Evolutionary conservation across 768 basidiomycete species (phyloP).

Genomic region (Melanogaster broomeanus): DNA sequence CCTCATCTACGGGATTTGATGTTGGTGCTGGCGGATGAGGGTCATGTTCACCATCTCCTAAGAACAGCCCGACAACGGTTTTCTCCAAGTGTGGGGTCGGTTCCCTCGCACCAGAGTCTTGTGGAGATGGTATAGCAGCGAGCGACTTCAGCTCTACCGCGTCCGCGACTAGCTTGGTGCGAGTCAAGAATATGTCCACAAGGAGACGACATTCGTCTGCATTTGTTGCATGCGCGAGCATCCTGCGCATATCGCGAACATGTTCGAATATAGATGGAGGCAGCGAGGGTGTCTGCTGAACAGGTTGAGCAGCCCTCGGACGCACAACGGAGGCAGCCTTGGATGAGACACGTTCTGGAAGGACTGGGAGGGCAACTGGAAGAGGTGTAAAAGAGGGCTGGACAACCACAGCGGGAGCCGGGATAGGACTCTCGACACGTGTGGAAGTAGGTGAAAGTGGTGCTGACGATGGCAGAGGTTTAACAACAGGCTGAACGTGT

Average conservation of each 20-base stretch:
- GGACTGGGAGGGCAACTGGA: constrained; percentile 2
- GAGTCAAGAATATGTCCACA: constrained; percentile 78
- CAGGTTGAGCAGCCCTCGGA: constrained; percentile 15
- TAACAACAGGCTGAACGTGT: constrained; percentile 3
- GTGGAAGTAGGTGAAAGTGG: constrained; percentile 7
- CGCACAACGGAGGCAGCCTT: constrained; percentile 8
- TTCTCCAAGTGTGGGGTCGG: constrained; percentile 40
- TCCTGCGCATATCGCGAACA: constrained; percentile 65
- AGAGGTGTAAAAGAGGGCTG: constrained; percentile 1
- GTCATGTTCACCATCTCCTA: constrained; percentile 26
- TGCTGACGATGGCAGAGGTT: constrained; percentile 3
- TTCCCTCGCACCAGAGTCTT: constrained; percentile 22
- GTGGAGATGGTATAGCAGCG: constrained; percentile 37
- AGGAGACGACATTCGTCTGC: constrained; percentile 86
- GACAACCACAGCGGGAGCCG: not conserved
- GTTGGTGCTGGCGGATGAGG: not conserved
- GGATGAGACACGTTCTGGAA: constrained; percentile 14
- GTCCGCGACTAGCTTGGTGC: constrained; percentile 47
- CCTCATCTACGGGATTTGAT: not conserved
- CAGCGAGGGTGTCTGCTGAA: constrained; percentile 17
- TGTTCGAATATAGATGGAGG: constrained; percentile 41
- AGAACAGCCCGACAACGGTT: constrained; percentile 50
- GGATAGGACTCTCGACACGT: not conserved
- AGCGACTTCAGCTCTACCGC: constrained; percentile 29
- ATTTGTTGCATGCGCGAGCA: constrained; percentile 67